phyloP scores from a whole-genome alignment of 495 filamentous ascomycete genomes.

The Halenospora varia region DNA sequence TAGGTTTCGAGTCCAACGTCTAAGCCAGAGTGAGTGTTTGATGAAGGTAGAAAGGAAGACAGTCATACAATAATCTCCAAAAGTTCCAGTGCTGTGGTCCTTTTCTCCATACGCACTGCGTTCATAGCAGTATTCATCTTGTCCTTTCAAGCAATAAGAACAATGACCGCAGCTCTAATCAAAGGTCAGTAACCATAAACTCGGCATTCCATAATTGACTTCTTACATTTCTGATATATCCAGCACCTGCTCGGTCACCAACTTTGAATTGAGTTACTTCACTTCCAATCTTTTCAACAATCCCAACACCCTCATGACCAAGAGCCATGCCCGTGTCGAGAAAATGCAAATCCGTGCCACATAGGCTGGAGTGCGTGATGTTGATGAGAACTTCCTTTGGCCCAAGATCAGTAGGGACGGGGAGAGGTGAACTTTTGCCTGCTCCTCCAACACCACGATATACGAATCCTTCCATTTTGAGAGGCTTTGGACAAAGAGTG shows the following conservation, averaged over 20 bases:
- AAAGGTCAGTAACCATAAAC: not conserved
- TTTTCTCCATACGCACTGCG: slow-evolving; percentile 12
- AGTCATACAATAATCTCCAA: slow-evolving; percentile 11
- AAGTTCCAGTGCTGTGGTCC: slow-evolving; percentile 12
- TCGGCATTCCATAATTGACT: not conserved
- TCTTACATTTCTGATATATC: slow-evolving; percentile 37
- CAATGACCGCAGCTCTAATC: slow-evolving; percentile 21
- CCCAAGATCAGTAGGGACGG: slow-evolving; percentile 14
- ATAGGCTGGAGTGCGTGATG: slow-evolving; percentile 43
- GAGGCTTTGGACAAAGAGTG: too few relatives aligned
- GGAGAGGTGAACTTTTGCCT: slow-evolving; percentile 28
- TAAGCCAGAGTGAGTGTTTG: slow-evolving; percentile 2
- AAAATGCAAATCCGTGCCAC: slow-evolving; percentile 36
- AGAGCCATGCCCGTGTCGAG: slow-evolving; percentile 32
- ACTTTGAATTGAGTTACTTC: slow-evolving; percentile 25
- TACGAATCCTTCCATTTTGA: slow-evolving; percentile 2
- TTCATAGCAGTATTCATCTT: slow-evolving; percentile 22
- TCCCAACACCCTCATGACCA: slow-evolving; percentile 42
- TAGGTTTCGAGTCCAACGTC: slow-evolving; percentile 20
- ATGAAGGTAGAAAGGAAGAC: not conserved
- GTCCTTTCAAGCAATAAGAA: slow-evolving; percentile 15
- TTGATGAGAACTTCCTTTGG: slow-evolving; percentile 40
- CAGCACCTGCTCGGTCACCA: slow-evolving; percentile 42
- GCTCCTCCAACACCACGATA: slow-evolving; percentile 24
- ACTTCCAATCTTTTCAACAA: slow-evolving; percentile 33